phyloP scores from a whole-genome alignment of 495 filamentous ascomycete species.

The Aspergillus cavernicola region DNA sequence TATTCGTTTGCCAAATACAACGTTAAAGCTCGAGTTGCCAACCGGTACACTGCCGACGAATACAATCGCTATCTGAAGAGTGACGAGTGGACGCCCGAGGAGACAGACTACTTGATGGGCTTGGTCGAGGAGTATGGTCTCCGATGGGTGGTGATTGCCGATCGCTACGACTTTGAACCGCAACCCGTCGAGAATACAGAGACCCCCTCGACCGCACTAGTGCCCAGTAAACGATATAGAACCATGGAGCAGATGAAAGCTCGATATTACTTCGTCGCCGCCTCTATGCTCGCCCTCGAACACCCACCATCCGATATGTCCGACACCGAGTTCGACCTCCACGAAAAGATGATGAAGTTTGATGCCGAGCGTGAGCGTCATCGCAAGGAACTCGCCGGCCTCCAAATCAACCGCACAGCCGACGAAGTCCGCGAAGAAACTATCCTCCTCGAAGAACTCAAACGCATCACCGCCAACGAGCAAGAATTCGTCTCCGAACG shows the following conservation, averaged over 20 bases:
- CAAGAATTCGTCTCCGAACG: conserved; percentile 82
- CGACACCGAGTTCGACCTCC: conserved; percentile 68
- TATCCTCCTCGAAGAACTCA: conserved; percentile 79
- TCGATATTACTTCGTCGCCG: conserved; percentile 82
- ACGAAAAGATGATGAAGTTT: conserved; percentile 83
- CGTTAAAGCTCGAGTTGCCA: conserved; percentile 65
- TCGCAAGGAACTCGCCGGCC: conserved; percentile 80
- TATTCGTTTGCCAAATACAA: conserved; percentile 76
- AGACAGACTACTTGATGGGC: conserved; percentile 85
- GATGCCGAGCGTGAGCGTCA: conserved; percentile 68
- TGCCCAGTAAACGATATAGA: conserved; percentile 44
- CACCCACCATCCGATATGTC: conserved; percentile 84
- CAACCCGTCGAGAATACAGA: conserved; percentile 31
- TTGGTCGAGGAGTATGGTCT: conserved; percentile 73
- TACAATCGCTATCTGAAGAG: conserved; percentile 72
- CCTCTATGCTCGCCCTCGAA: conserved; percentile 78
- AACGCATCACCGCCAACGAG: conserved; percentile 78
- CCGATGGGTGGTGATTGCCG: conserved; percentile 87
- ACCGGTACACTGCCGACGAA: conserved; percentile 74
- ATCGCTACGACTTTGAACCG: conserved; percentile 80
- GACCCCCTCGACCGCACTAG: conserved; percentile 35
- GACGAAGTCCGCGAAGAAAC: conserved; percentile 92
- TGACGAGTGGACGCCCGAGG: conserved; percentile 80
- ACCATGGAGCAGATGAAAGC: conserved; percentile 88
- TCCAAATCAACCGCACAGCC: conserved; percentile 70